Conservation (phyloP, 164 flowering plant species). For the Piper longum region DNA sequence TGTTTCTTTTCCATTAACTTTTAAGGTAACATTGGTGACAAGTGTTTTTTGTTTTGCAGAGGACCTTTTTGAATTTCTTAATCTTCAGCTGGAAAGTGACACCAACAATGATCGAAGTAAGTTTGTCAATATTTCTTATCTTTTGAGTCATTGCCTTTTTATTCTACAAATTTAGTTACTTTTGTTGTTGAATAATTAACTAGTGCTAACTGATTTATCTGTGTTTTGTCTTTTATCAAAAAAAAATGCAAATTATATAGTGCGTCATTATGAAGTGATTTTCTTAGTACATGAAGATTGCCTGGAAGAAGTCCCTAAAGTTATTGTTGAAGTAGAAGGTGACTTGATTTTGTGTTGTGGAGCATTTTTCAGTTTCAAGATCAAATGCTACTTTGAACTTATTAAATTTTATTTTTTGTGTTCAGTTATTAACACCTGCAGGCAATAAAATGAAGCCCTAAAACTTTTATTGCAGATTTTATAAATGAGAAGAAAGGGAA, state of each 20-base stretch:
- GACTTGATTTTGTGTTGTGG: neutral
- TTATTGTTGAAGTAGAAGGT: constrained; percentile 81
- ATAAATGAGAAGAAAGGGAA: constrained; percentile 68
- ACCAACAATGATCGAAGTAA: constrained; percentile 45
- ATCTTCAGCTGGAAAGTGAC: constrained; percentile 63
- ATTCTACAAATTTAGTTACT: neutral
- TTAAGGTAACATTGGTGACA: neutral
- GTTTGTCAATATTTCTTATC: constrained; percentile 7
- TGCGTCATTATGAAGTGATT: constrained; percentile 93
- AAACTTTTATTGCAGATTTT: constrained; percentile 35
- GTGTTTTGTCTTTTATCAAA: neutral
- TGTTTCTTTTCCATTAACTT: neutral
- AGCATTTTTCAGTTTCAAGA: neutral
- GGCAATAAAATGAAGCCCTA: neutral
- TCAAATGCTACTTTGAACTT: neutral
- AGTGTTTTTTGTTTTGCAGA: constrained; percentile 30
- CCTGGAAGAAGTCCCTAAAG: constrained; percentile 54
- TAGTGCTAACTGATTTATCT: neutral
- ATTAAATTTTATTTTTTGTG: neutral
- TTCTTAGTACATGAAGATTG: constrained; percentile 73
- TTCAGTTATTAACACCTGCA: neutral
- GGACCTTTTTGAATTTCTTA: constrained; percentile 51
- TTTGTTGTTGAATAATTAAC: neutral
- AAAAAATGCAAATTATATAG: constrained; percentile 21
- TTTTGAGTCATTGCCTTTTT: neutral